Evolutionary conservation across 345 rosid genomes (phyloP).

Genomic region (Garcia nutans): DNA sequence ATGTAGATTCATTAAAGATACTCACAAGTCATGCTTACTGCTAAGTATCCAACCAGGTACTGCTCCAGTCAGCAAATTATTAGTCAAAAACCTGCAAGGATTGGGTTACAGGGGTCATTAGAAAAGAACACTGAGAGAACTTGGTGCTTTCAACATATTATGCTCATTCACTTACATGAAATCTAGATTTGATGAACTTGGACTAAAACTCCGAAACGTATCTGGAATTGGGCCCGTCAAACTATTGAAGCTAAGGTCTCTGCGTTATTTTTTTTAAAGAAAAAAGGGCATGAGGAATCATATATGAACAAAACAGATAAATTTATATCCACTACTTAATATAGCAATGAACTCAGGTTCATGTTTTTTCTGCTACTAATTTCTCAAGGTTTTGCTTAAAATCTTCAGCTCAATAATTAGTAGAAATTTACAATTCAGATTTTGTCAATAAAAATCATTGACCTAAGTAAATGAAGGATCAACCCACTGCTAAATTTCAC

Average conservation of each 20-base stretch:
- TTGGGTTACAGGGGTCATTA: background rate
- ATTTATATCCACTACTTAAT: too few species aligned
- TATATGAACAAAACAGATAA: too few species aligned
- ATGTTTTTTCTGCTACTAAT: too few species aligned
- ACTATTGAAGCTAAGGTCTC: slow-evolving; percentile 81
- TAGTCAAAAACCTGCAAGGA: slow-evolving; percentile 58
- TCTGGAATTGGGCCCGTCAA: slow-evolving; percentile 55
- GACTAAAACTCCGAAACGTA: slow-evolving; percentile 11
- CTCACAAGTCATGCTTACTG: slow-evolving; percentile 40
- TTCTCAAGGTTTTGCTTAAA: too few species aligned
- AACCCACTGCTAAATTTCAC: too few species aligned
- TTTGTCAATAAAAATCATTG: too few species aligned
- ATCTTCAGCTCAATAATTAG: too few species aligned
- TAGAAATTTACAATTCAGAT: too few species aligned
- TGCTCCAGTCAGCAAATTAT: slow-evolving; percentile 69
- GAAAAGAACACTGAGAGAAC: background rate
- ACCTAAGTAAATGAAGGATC: too few species aligned
- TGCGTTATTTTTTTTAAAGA: slow-evolving; percentile 19
- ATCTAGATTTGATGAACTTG: background rate
- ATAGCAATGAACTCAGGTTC: too few species aligned
- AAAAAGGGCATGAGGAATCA: background rate
- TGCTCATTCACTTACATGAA: slow-evolving; percentile 47
- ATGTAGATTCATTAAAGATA: slow-evolving; percentile 13
- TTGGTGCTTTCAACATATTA: background rate
- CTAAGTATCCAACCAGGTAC: slow-evolving; percentile 50